phyloP scores from a whole-genome alignment of 371 early-diverging fungal species.

The Mucor lusitanicus region DNA sequence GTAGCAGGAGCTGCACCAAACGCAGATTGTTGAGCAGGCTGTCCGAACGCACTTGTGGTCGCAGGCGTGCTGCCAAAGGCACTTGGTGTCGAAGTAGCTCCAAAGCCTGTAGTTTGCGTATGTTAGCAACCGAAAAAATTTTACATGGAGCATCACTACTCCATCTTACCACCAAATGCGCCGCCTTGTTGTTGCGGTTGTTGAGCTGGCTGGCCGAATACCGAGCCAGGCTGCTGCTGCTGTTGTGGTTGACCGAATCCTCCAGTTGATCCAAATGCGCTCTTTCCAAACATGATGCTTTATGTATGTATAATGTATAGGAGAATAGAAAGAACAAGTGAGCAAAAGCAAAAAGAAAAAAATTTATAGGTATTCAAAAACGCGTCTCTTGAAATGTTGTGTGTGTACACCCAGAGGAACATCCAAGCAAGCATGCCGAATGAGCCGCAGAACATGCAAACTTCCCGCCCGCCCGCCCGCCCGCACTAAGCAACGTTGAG shows the following conservation, averaged over 20 bases:
- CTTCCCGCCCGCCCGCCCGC: too few relatives aligned
- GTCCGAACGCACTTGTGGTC: slow-evolving; percentile 54
- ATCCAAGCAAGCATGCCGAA: not conserved
- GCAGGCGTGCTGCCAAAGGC: slow-evolving; percentile 41
- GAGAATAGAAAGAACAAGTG: not conserved
- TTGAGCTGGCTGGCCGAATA: slow-evolving; percentile 43
- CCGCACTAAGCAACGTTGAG: not conserved
- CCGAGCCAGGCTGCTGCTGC: slow-evolving; percentile 42
- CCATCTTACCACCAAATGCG: slow-evolving; percentile 53
- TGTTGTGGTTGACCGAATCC: slow-evolving; percentile 65
- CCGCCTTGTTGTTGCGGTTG: slow-evolving; percentile 41
- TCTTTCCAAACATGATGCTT: slow-evolving; percentile 42
- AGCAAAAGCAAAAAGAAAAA: not conserved
- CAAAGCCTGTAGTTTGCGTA: slow-evolving; percentile 43
- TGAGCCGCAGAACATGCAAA: not conserved
- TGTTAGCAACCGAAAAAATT: not conserved
- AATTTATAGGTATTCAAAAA: not conserved
- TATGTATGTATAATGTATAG: not conserved
- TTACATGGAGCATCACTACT: not conserved
- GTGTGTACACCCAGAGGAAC: not conserved
- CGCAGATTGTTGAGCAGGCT: slow-evolving; percentile 42
- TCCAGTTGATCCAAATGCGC: slow-evolving; percentile 40
- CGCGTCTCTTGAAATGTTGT: slow-evolving; percentile 4
- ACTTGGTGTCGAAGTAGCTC: slow-evolving; percentile 39
- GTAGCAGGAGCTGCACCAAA: slow-evolving; percentile 39